Evolutionary conservation across 345 rosid genomes (phyloP).

Genomic region (Gossypium arboreum): DNA sequence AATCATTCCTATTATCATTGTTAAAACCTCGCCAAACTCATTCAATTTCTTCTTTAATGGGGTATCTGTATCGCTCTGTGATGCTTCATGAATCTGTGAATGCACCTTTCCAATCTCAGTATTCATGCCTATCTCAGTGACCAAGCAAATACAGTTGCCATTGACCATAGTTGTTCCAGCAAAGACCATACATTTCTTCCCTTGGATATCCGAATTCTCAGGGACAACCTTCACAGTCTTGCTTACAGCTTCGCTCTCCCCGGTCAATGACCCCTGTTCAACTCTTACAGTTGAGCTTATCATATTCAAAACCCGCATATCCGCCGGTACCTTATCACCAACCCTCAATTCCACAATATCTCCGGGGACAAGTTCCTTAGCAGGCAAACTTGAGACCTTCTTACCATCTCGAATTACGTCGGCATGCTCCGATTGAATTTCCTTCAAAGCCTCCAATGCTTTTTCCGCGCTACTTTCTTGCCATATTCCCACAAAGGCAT

Average conservation of each 20-base stretch:
- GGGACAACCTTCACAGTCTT: slow-evolving; percentile 65
- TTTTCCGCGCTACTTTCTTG: slow-evolving; percentile 92
- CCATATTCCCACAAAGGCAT: slow-evolving; percentile 88
- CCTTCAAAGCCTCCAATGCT: slow-evolving; percentile 87
- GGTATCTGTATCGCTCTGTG: slow-evolving; percentile 85
- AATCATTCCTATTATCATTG: slow-evolving; percentile 68
- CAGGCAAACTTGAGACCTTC: slow-evolving; percentile 43
- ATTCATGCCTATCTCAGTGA: slow-evolving; percentile 72
- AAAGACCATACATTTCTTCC: slow-evolving; percentile 83
- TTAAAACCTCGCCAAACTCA: slow-evolving; percentile 80
- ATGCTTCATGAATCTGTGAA: slow-evolving; percentile 89
- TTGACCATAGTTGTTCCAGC: slow-evolving; percentile 87
- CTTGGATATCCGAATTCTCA: slow-evolving; percentile 73
- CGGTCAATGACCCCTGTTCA: slow-evolving; percentile 90
- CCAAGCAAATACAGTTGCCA: slow-evolving; percentile 80
- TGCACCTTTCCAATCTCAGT: slow-evolving; percentile 93
- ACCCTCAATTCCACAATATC: slow-evolving; percentile 83
- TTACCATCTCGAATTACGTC: slow-evolving; percentile 62
- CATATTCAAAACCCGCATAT: slow-evolving; percentile 68
- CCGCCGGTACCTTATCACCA: slow-evolving; percentile 94
- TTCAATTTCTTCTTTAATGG: slow-evolving; percentile 95
- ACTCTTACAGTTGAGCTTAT: slow-evolving; percentile 75
- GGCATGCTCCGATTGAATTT: slow-evolving; percentile 84
- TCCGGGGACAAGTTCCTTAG: slow-evolving; percentile 86
- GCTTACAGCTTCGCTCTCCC: slow-evolving; percentile 89